Percentiles rank a stretch among this genome's conserved stretches.
These are phyloP conservation scores for Trichoderma sp. DNA, from an alignment of 2,329 filamentous ascomycete species.

Conservation along the genomic window DNA sequence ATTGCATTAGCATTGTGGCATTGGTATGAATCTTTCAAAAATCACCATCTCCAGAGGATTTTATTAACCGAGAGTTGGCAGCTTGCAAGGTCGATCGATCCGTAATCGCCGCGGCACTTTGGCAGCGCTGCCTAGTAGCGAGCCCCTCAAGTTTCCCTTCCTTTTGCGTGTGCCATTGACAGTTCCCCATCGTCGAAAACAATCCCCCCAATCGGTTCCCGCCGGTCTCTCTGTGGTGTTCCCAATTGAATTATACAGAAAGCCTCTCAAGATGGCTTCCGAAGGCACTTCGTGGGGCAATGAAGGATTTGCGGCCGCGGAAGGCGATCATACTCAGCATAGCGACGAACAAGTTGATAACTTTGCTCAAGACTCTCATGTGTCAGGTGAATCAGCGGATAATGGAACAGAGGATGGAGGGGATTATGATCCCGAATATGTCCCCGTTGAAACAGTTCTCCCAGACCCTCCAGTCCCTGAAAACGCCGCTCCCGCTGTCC, in stretches of 20 bases:
- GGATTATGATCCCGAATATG: constrained; percentile 59
- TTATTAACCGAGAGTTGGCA: background rate
- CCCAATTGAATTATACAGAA: constrained; percentile 12
- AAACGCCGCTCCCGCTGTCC: constrained; percentile 29
- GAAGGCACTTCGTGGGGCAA: constrained; percentile 48
- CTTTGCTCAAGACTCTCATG: constrained; percentile 46
- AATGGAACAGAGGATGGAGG: constrained; percentile 52
- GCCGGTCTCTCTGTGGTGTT: constrained; percentile 1
- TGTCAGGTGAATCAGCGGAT: constrained; percentile 48
- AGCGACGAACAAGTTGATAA: constrained; percentile 56
- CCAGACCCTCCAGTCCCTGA: constrained; percentile 41
- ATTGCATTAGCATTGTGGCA: background rate
- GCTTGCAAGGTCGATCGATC: background rate
- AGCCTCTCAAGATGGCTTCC: constrained; percentile 36
- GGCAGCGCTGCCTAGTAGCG: background rate
- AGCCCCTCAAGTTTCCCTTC: background rate
- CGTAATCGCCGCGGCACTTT: background rate
- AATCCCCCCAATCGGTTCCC: background rate
- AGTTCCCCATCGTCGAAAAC: background rate
- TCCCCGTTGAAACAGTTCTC: constrained; percentile 43
- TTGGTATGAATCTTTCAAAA: background rate
- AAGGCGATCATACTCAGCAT: constrained; percentile 56
- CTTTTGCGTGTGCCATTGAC: constrained; percentile 5
- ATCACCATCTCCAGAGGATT: background rate
- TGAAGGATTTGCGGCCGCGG: constrained; percentile 53